Evolutionary conservation across 495 filamentous ascomycete species (phyloP), one percentile per base, ranked within the genome.

Genomic region (Aspergillus steynii): DNA sequence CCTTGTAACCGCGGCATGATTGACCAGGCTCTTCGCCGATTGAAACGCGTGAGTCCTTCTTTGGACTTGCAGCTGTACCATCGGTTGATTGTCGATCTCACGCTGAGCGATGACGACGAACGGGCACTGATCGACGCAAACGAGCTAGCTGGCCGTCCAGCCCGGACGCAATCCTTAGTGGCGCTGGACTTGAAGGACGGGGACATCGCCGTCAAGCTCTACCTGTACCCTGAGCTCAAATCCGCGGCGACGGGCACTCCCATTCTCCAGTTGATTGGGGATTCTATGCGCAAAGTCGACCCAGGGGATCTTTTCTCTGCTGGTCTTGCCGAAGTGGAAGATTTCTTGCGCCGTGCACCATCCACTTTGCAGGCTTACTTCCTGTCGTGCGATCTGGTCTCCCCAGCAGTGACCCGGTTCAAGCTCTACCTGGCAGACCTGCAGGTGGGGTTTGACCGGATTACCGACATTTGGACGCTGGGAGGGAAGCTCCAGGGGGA

Each of bases 401-500:
- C 53, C 7, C 58, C 54, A 29, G 15, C 50, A 5, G 1, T 2
- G 26, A 55, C 62, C 4, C 34, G 62, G 29, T 45, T 65, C 54
- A 65, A 65, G 42, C 7, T 65, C 3, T 65, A 65, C 54, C 12
- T 61, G 0, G 27, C 26, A 28, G 53, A 60, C 25, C 48, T 14
- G 27, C 29, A 54, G 2, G 50, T 60, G n/a, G n/a, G 27, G 9
- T 8, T 49, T 3, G 9, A 29, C 4, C 25, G 45, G 10, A 25
- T 28, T 8, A 15, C 2, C 8, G 29, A 49, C 25, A 25, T 54
- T 14, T 60, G 58, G 58, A 60, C 58, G n/a, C 58, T 60, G 12
- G 58, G 34, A 0, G 58, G 58, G 1, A 46, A 37, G 5, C 10
- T 60, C 12, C 1, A 5, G 0, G 42, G 26, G 5, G 15, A 32